Evolutionary conservation across 208 protist genomes (phyloP).

Genomic region (Acanthamoeba castellanii): DNA sequence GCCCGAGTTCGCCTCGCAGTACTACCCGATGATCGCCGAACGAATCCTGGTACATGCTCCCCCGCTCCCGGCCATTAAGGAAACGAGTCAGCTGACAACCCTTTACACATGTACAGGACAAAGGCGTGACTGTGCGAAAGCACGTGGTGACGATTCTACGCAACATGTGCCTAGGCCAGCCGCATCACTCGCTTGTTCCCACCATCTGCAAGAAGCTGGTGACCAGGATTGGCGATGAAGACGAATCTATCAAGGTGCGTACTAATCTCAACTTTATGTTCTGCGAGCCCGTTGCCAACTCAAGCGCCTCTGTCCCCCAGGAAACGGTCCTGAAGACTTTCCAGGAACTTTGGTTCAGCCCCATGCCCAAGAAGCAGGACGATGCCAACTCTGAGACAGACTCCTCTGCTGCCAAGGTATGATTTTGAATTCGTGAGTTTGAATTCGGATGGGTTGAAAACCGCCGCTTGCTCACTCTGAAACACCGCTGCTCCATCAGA

Average conservation of each 20-base stretch:
- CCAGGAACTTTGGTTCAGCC: conserved; percentile 69
- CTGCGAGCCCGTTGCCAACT: not conserved
- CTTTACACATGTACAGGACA: conserved; percentile 25
- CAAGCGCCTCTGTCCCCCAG: not conserved
- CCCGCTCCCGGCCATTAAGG: too few species aligned
- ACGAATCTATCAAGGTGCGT: conserved; percentile 39
- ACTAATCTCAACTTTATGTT: not conserved
- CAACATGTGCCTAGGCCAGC: conserved; percentile 66
- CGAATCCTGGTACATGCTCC: conserved; percentile 54
- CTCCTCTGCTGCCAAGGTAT: not conserved
- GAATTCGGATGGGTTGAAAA: not conserved
- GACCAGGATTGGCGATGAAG: conserved; percentile 48
- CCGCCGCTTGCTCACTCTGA: not conserved
- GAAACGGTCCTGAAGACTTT: conserved; percentile 63
- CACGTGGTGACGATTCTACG: conserved; percentile 71
- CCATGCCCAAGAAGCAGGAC: conserved; percentile 27
- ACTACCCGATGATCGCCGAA: conserved; percentile 73
- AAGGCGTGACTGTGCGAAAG: conserved; percentile 67
- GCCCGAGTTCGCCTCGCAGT: conserved; percentile 60
- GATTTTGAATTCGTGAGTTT: not conserved
- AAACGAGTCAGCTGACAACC: not conserved
- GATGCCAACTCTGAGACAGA: not conserved
- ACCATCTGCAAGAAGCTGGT: conserved; percentile 74
- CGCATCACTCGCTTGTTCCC: conserved; percentile 30
- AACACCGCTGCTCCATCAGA: not conserved